Conservation (phyloP, 805 yeast species). For the Cyberlindnera japonica region DNA sequence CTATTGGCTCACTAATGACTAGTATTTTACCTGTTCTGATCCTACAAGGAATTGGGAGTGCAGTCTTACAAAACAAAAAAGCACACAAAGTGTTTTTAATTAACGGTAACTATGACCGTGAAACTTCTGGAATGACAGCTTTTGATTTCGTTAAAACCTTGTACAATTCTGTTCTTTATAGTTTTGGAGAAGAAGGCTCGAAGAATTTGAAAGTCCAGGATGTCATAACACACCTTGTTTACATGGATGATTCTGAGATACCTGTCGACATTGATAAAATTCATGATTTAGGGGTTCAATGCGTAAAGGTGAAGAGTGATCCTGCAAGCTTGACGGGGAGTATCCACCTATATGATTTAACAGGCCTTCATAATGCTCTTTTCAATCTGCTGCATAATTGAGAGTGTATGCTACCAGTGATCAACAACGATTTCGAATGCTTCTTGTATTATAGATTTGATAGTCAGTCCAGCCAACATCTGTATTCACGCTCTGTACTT, state of each 20-base stretch:
- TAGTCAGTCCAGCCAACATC: no score
- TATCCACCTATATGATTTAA: slow-evolving; percentile 35
- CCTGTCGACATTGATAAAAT: slow-evolving; percentile 42
- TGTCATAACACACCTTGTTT: slow-evolving; percentile 62
- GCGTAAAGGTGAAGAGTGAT: slow-evolving; percentile 37
- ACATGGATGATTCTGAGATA: slow-evolving; percentile 48
- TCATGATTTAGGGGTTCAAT: slow-evolving; percentile 40
- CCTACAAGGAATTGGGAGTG: slow-evolving; percentile 67
- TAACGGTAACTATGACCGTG: slow-evolving; percentile 77
- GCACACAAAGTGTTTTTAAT: slow-evolving; percentile 56
- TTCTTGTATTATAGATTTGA: no score
- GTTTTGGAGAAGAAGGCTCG: slow-evolving; percentile 26
- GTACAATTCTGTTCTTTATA: slow-evolving; percentile 52
- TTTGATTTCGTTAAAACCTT: slow-evolving; percentile 54
- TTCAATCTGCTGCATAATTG: slow-evolving; percentile 3
- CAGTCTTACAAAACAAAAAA: slow-evolving; percentile 37
- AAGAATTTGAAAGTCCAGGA: slow-evolving; percentile 34
- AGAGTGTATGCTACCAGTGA: neutral
- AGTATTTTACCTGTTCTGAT: slow-evolving; percentile 78
- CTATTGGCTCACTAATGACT: slow-evolving; percentile 88
- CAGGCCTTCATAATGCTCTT: slow-evolving; percentile 36
- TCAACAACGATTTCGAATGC: no score
- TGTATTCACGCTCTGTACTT: slow-evolving; percentile 29
- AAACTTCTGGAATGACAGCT: slow-evolving; percentile 67
- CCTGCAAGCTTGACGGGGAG: slow-evolving; percentile 24